These are phyloP conservation scores for Komagataella mondaviorum DNA, from an alignment of 805 yeast species.

Conservation along the genomic window DNA sequence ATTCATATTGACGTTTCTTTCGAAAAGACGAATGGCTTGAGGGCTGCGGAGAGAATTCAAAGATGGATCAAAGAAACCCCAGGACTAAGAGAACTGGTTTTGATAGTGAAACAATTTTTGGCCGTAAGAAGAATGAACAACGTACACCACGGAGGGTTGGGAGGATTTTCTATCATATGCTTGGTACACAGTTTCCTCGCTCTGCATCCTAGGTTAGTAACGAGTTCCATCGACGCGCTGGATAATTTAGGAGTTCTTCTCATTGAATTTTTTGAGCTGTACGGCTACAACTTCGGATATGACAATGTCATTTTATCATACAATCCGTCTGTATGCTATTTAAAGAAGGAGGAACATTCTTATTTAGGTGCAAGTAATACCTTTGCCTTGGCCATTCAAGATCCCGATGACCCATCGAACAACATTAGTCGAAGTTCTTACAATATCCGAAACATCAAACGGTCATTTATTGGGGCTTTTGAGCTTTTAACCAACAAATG, in stretches of 20 bases:
- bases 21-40: conserved; percentile 71
- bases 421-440: conserved; percentile 80
- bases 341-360: conserved; percentile 33
- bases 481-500: conserved; percentile 65
- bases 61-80: conserved; percentile 64
- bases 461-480: conserved; percentile 83
- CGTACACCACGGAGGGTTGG: conserved; percentile 88
- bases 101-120: conserved; percentile 76
- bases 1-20: conserved; percentile 85
- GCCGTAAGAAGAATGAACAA: conserved; percentile 66
- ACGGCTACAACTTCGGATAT: conserved; percentile 82
- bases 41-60: conserved; percentile 67
- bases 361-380: conserved; percentile 32
- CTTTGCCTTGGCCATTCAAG: conserved; percentile 68
- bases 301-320: conserved; percentile 64
- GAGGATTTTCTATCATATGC: conserved; percentile 90
- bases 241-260: conserved; percentile 77
- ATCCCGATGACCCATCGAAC: conserved; percentile 75
- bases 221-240: conserved; percentile 50
- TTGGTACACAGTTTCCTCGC: conserved; percentile 65
- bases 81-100: conserved; percentile 69
- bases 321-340: conserved; percentile 36
- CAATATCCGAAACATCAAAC: conserved; percentile 65
- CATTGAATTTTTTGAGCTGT: conserved; percentile 85
- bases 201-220: conserved; percentile 65